These are phyloP conservation scores for Saposhnikovia divaricata DNA, from an alignment of 129 eudicot species.

Conservation along the genomic window DNA sequence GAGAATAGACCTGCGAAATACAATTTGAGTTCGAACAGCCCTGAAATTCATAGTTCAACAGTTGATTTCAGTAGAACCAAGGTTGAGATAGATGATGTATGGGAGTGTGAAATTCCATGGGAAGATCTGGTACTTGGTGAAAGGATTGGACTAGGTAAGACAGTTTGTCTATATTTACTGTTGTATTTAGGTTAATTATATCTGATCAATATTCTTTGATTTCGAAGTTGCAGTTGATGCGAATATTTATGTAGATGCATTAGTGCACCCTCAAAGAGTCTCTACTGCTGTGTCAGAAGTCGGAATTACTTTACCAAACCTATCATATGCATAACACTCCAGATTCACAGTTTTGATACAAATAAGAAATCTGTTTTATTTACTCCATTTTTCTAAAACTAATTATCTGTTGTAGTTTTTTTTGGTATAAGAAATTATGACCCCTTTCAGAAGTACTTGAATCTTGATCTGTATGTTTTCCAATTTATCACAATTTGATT, in stretches of 20 bases:
- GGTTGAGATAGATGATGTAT: constrained; percentile 79
- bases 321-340: not conserved
- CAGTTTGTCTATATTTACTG: constrained; percentile 1
- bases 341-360: not conserved
- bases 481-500: not conserved
- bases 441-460: not conserved
- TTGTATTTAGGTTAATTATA: constrained; percentile 8
- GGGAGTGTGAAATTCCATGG: constrained; percentile 96
- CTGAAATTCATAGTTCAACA: constrained; percentile 39
- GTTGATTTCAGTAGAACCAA: constrained; percentile 25
- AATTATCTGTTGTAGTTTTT: not conserved
- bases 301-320: not conserved
- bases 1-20: constrained; percentile 26
- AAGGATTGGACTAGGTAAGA: constrained; percentile 91
- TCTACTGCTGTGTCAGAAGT: not conserved
- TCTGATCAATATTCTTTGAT: not conserved
- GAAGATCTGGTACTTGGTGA: constrained; percentile 94
- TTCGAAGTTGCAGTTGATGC: not conserved
- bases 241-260: not conserved
- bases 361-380: not conserved
- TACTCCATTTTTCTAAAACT: not conserved
- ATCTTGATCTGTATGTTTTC: constrained; percentile 13
- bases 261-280: not conserved
- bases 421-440: not conserved
- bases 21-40: constrained; percentile 26